Conservation (phyloP, 768 basidiomycete genomes). For the Boletus rubescentipes region DNA sequence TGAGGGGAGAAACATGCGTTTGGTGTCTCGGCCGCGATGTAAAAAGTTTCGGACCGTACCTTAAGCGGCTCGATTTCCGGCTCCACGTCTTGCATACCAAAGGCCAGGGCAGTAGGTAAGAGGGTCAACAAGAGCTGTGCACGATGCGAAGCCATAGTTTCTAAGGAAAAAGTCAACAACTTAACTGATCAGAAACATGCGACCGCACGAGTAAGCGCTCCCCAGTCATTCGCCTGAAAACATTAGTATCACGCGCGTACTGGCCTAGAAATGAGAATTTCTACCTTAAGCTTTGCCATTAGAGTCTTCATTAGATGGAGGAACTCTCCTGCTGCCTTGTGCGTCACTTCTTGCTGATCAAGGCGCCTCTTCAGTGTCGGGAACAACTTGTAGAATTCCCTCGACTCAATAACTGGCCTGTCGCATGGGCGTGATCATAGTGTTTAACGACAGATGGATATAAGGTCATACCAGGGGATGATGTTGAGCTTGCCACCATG, state of each 20-base stretch:
- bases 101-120: constrained; percentile 47
- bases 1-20: constrained; percentile 17
- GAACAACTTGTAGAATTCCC: constrained; percentile 55
- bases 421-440: neutral
- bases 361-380: constrained; percentile 44
- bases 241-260: neutral
- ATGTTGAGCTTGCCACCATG: constrained; percentile 55
- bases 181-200: neutral
- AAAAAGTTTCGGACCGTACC: constrained; percentile 29
- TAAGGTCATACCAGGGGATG: constrained; percentile 47
- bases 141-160: constrained; percentile 48
- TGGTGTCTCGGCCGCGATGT: neutral
- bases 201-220: constrained; percentile 53
- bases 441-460: neutral
- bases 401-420: constrained; percentile 60
- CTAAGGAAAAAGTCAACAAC: constrained; percentile 22
- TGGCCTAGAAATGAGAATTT: neutral
- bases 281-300: constrained; percentile 66
- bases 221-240: constrained; percentile 59
- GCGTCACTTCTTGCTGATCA: constrained; percentile 48
- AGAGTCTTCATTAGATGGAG: constrained; percentile 55
- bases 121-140: constrained; percentile 40
- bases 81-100: constrained; percentile 47
- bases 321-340: constrained; percentile 52
- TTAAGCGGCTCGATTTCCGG: constrained; percentile 49